Evolutionary conservation across 495 filamentous ascomycete genomes (phyloP).

Genomic region (Friedmanniomyces simplex): DNA sequence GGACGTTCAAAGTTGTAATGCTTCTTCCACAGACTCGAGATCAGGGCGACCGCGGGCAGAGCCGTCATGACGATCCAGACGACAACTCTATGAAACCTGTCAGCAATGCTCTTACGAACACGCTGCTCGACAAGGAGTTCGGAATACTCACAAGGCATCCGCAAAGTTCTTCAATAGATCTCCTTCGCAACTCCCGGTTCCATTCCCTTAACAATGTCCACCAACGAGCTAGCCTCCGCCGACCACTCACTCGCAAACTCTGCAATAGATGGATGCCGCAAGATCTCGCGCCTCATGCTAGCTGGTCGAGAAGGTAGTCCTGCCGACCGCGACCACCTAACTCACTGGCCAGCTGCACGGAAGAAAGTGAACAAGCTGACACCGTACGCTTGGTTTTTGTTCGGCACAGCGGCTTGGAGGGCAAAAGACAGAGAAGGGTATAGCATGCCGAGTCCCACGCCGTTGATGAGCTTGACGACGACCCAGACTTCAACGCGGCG

Average conservation of each 20-base stretch:
- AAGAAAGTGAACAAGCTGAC: conserved; percentile 51
- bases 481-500: conserved; percentile 37
- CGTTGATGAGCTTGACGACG: conserved; percentile 38
- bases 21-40: conserved; percentile 41
- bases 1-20: conserved; percentile 28
- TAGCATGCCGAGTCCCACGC: conserved; percentile 40
- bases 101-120: not conserved
- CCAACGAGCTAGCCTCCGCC: conserved; percentile 39
- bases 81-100: conserved; percentile 1
- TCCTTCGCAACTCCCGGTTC: conserved; percentile 23
- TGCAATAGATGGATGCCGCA: conserved; percentile 25
- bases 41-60: conserved; percentile 39
- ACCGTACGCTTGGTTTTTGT: conserved; percentile 37
- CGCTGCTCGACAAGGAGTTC: not conserved
- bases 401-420: conserved; percentile 39
- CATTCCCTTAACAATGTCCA: conserved; percentile 33
- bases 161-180: conserved; percentile 32
- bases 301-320: conserved; percentile 50
- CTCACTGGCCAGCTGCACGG: conserved; percentile 50
- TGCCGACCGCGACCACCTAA: conserved; percentile 54
- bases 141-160: conserved; percentile 20
- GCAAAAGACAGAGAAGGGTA: conserved; percentile 42
- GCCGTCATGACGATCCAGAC: conserved; percentile 39
- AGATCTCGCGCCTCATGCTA: conserved; percentile 39
- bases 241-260: conserved; percentile 31